Evolutionary conservation across 495 filamentous ascomycete species (phyloP).

Genomic region (Hyaloscypha variabilis): DNA sequence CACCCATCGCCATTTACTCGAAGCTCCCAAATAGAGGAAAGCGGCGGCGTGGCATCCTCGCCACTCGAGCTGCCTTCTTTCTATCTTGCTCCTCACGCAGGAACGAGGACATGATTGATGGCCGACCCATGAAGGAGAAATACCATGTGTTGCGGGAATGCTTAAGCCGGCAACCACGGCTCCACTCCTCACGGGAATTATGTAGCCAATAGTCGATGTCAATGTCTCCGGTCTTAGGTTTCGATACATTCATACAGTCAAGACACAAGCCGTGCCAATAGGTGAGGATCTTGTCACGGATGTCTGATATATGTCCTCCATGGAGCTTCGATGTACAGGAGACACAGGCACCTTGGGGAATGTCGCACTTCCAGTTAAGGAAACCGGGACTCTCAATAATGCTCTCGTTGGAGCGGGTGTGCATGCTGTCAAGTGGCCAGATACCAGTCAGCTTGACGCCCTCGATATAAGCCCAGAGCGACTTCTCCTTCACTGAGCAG

Average conservation of each 20-base stretch:
- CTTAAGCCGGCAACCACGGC: neutral
- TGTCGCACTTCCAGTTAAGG: slow-evolving; percentile 3
- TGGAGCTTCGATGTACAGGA: neutral
- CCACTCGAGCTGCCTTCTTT: neutral
- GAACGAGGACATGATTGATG: neutral
- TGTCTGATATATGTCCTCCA: neutral
- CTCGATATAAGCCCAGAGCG: neutral
- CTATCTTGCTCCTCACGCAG: neutral
- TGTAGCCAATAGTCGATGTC: slow-evolving; percentile 7
- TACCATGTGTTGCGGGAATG: slow-evolving; percentile 17
- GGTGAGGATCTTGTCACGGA: neutral
- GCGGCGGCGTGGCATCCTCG: neutral
- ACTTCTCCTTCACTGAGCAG: slow-evolving; percentile 3
- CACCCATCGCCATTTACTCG: neutral
- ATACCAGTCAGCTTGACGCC: neutral
- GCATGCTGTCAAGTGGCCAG: slow-evolving; percentile 8
- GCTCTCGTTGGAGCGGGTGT: neutral
- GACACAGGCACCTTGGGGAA: slow-evolving; percentile 3
- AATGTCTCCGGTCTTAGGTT: slow-evolving; percentile 7
- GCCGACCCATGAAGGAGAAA: slow-evolving; percentile 20
- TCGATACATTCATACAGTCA: slow-evolving; percentile 13
- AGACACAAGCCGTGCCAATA: slow-evolving; percentile 16
- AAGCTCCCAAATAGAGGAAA: neutral
- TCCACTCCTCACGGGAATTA: neutral
- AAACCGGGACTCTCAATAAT: slow-evolving; percentile 8